phyloP scores from a whole-genome alignment of 345 rosid genomes.

The Populus euphratica region DNA sequence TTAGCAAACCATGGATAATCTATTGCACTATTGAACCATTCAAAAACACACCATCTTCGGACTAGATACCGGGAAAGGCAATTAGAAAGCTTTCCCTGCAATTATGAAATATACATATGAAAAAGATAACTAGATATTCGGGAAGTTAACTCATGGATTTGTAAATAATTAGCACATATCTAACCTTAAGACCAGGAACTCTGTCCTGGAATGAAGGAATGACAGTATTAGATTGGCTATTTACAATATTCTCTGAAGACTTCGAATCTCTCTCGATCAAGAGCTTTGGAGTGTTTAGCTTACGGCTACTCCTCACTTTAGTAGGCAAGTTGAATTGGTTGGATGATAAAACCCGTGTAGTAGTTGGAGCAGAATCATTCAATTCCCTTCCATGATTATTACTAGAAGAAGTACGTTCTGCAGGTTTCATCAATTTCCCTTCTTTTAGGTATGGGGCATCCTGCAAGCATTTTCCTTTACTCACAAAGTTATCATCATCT shows the following conservation, averaged over 20 bases:
- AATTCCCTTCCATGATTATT: slow-evolving; percentile 44
- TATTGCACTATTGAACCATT: slow-evolving; percentile 94
- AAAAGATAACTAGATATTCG: slow-evolving; percentile 18
- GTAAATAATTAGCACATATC: slow-evolving; percentile 1
- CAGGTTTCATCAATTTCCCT: slow-evolving; percentile 46
- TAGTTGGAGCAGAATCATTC: slow-evolving; percentile 44
- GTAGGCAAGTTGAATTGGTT: slow-evolving; percentile 55
- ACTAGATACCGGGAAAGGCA: slow-evolving; percentile 59
- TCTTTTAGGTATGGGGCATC: slow-evolving; percentile 43
- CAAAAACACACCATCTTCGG: slow-evolving; percentile 86
- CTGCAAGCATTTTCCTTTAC: slow-evolving; percentile 44
- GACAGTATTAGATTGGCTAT: slow-evolving; percentile 32
- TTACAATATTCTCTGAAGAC: slow-evolving; percentile 32
- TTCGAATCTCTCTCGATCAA: slow-evolving; percentile 33
- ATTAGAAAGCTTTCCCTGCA: slow-evolving; percentile 66
- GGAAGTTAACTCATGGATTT: slow-evolving; percentile 24
- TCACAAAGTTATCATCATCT: slow-evolving; percentile 36
- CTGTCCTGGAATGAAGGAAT: slow-evolving; percentile 30
- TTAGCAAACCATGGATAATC: slow-evolving; percentile 98
- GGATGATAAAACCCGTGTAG: slow-evolving; percentile 25
- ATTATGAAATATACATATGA: slow-evolving; percentile 20
- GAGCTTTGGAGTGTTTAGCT: slow-evolving; percentile 43
- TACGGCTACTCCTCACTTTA: slow-evolving; percentile 68
- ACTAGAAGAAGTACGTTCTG: slow-evolving; percentile 42
- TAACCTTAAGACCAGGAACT: slow-evolving; percentile 40